phyloP scores from a whole-genome alignment of 2,329 filamentous ascomycete genomes.

The Rachicladosporium sp. region DNA sequence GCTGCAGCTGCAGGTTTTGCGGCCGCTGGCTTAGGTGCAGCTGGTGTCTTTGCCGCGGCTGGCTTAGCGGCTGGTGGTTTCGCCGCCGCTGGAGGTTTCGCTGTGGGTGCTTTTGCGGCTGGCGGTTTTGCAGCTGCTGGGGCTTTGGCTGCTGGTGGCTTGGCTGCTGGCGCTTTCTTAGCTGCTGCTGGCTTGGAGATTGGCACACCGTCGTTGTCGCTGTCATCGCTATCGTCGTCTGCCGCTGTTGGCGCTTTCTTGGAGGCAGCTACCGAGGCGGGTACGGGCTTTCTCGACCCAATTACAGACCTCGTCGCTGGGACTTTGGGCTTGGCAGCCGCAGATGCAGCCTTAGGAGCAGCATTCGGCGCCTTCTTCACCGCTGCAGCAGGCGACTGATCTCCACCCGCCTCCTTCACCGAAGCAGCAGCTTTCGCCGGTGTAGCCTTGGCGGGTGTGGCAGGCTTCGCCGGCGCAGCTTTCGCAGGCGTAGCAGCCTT shows the following conservation, averaged over 20 bases:
- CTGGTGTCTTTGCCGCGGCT: constrained; percentile 5
- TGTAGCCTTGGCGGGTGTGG: not conserved
- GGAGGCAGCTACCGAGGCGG: constrained; percentile 2
- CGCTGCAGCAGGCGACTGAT: not conserved
- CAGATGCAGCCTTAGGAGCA: constrained; percentile 1
- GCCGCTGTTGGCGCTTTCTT: constrained; percentile 2
- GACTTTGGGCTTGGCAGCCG: constrained; percentile 1
- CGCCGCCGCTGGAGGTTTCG: not conserved
- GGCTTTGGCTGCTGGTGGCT: not conserved
- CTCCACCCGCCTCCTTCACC: not conserved
- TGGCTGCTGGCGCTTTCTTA: constrained; percentile 2
- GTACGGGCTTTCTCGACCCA: constrained; percentile 3
- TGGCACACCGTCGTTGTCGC: not conserved
- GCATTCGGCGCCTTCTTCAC: not conserved
- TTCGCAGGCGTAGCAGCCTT: constrained; percentile 3
- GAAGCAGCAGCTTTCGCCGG: constrained; percentile 1
- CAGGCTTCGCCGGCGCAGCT: constrained; percentile 1
- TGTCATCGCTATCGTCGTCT: not conserved
- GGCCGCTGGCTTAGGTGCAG: constrained; percentile 1
- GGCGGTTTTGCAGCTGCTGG: constrained; percentile 1
- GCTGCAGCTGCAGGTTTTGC: constrained; percentile 6
- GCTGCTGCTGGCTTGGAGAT: constrained; percentile 6
- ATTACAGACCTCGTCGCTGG: constrained; percentile 3
- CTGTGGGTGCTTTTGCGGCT: constrained; percentile 1
- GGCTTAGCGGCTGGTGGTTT: constrained; percentile 4